Base-by-base conservation (phyloP, 2,329 filamentous ascomycete genomes). In the Neofusicoccum parvum region DNA sequence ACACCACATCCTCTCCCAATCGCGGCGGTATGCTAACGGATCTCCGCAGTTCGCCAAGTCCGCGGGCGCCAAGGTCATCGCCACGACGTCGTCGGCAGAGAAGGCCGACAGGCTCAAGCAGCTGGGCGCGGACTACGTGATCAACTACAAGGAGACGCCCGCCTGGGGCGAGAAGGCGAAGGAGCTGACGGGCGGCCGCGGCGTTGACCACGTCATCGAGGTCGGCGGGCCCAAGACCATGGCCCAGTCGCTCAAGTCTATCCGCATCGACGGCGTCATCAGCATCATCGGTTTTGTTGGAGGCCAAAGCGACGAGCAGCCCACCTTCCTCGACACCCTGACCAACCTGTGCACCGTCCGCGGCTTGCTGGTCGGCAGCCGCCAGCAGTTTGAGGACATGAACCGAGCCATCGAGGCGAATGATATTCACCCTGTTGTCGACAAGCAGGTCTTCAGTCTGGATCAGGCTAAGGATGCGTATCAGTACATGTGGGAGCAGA, bases 161-260 rank as follows among this genome's bases (percentile, higher is more conserved):
- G 80, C 82, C 69, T 88, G 86, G 86, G 86, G 86, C 45, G 79
- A 83, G 72, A 79, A 79, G 5, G 86, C 83, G 0, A 81, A 81
- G 68, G 78, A 75, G 58, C 73, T 87, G 5, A 86, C 85, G 0
- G 74, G 78, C 0, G 83, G 83, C 15, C 71, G 70, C 1, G 89
- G 89, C 12, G 85, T 89, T 7, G 84, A 90, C 70, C 81, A 88
- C 67, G 78, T 91, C 45, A 71, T 90, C 45, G 89, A 92, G 70
- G 84, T 90, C n/a, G 89, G 87, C 12, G 89, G 89, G 0, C 80
- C 86, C 0, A 82, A 80, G n/a, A 90, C 88, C 0, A 81, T 91
- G 68, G 70, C 78, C 1, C 77, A 80, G 69, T 78, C 75, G 2
- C 76, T 89, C 46, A 82, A 82, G 68, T 83, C 84, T 1, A 77